Evolutionary conservation across 1,284 basidiomycete genomes (phyloP).

Genomic region (Porodaedalea pini): DNA sequence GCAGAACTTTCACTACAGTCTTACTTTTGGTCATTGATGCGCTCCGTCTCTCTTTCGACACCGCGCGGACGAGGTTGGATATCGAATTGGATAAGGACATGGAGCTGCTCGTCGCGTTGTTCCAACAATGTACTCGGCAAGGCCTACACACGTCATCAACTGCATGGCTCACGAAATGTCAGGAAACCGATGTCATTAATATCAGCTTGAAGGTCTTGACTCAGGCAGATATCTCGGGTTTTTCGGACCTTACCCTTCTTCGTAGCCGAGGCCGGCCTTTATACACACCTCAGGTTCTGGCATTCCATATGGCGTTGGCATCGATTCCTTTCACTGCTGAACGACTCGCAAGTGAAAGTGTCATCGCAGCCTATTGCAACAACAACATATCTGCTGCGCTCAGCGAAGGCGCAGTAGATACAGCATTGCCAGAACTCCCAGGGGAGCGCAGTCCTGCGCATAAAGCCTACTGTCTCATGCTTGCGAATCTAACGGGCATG

Average conservation of each 20-base stretch:
- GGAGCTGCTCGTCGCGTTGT: slow-evolving; percentile 76
- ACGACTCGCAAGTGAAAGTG: slow-evolving; percentile 78
- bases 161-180: slow-evolving; percentile 76
- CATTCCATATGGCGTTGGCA: slow-evolving; percentile 86
- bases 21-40: slow-evolving; percentile 67
- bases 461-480: slow-evolving; percentile 79
- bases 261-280: slow-evolving; percentile 59
- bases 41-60: slow-evolving; percentile 64
- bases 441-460: slow-evolving; percentile 76
- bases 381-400: slow-evolving; percentile 76
- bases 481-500: slow-evolving; percentile 76
- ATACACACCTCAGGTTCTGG: slow-evolving; percentile 71
- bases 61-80: slow-evolving; percentile 55
- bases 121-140: slow-evolving; percentile 70
- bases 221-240: slow-evolving; percentile 64
- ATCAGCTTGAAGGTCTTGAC: slow-evolving; percentile 74
- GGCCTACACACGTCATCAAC: slow-evolving; percentile 64
- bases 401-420: slow-evolving; percentile 71
- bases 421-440: slow-evolving; percentile 63
- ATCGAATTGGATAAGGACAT: slow-evolving; percentile 74
- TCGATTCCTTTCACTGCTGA: slow-evolving; percentile 76
- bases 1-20: slow-evolving; percentile 57
- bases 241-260: slow-evolving; percentile 60
- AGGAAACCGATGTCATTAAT: slow-evolving; percentile 78
- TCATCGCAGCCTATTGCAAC: slow-evolving; percentile 79